Conservation (phyloP, 73 alveolate genomes). For the Paramecium octaurelia region DNA sequence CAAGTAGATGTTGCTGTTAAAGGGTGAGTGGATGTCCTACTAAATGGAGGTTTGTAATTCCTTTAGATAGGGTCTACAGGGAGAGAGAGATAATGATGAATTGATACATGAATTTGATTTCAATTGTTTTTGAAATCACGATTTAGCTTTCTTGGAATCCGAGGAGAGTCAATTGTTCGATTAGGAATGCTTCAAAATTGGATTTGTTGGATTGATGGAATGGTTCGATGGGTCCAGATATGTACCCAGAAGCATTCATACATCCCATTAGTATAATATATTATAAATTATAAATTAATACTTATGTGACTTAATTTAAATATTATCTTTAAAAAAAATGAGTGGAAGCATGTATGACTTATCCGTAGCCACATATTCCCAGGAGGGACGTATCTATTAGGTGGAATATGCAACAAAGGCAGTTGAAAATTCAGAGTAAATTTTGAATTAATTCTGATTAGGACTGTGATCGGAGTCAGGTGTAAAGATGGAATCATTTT, state of each 20-base stretch:
- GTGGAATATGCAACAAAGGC: conserved; percentile 92
- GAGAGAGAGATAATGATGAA: background rate
- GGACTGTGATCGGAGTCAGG: conserved; percentile 85
- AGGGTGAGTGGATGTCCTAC: background rate
- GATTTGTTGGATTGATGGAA: background rate
- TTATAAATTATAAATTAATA: background rate
- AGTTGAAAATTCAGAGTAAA: conserved; percentile 80
- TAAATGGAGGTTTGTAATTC: background rate
- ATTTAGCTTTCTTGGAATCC: background rate
- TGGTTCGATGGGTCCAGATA: background rate
- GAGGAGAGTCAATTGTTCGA: background rate
- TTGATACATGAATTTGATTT: background rate
- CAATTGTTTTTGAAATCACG: background rate
- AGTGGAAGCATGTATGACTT: conserved; percentile 73
- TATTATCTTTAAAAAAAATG: conserved; percentile 1
- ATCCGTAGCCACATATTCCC: conserved; percentile 77
- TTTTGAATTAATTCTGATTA: background rate
- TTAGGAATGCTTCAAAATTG: background rate
- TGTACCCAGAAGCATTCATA: background rate
- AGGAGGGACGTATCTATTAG: conserved; percentile 91
- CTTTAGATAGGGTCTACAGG: background rate
- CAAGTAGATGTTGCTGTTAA: background rate
- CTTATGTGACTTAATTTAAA: conserved; percentile 27
- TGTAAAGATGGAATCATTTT: conserved; percentile 92
- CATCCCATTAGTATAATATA: background rate